Evolutionary conservation across 768 basidiomycete genomes (phyloP), one percentile per base, ranked within the genome.

Genomic region (Solioccasus polychromus): DNA sequence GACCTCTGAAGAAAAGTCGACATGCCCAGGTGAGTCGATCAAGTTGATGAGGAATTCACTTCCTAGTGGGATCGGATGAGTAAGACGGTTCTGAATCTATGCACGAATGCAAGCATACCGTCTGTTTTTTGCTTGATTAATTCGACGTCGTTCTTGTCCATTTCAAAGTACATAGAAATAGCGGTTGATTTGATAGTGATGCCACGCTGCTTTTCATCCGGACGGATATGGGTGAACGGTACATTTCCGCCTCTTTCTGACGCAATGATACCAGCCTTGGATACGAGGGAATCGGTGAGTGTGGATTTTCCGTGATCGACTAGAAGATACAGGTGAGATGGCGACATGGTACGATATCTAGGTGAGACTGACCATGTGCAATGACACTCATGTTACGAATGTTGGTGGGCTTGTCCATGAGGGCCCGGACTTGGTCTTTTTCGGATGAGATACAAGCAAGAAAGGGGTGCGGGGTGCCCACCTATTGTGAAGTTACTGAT

Each of bases 261-360:
- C 50, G 96, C 95, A 59, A 99, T 97, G 69, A 99, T 99, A 80
- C 96, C 96, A 53, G 96, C 96, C 77, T 98, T 98, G 54, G 95
- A 94, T 66, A 99, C 94, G 35, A 99, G 79, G 32, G 95, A 97
- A 71, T 99, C 96, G 57, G 96, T 97, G 58, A 99, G 84, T 60
- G 96, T 99, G 45, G 96, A 99, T 74, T 99, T 99, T 75, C 96
- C 96, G 76, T 99, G 96, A 73, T 99, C 96, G 81, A 99, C 96
- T 92, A 62, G 24, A 9, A 15, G 50, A 37, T 44, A n/a, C 28
- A 49, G 57, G 53, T 59, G 26, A 59, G 57, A 54, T 36, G 28
- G 45, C n/a, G 48, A 56, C 36, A 31, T 43, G 15, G 36, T 49
- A 31, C 35, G 47, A 50, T 39, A 39, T 28, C 25, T 38, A 43